Conservation (phyloP, 2,329 filamentous ascomycete genomes). For the Coleophoma eucalyptorum region DNA sequence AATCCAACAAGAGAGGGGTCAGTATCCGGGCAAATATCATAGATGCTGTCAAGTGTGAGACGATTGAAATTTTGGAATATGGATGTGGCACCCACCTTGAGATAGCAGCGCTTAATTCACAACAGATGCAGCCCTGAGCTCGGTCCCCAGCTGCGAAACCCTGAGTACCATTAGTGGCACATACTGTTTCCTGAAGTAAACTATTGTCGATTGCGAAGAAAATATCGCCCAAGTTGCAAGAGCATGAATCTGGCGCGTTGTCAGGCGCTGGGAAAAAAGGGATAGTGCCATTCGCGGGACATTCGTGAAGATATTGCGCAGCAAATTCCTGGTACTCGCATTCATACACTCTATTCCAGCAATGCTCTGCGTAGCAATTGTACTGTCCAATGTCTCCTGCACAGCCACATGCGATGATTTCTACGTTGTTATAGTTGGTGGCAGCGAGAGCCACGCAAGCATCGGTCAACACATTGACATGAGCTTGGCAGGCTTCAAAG, state of each 20-base stretch:
- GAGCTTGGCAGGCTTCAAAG: constrained; percentile 13
- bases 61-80: not conserved
- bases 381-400: constrained; percentile 20
- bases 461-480: constrained; percentile 2
- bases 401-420: constrained; percentile 16
- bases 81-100: not conserved
- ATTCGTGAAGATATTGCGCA: constrained; percentile 28
- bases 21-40: constrained; percentile 1
- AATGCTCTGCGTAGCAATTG: constrained; percentile 33
- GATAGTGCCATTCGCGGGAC: constrained; percentile 22
- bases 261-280: constrained; percentile 34
- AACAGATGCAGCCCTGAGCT: constrained; percentile 29
- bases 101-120: constrained; percentile 24
- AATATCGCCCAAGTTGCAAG: constrained; percentile 31
- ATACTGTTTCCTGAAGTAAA: constrained; percentile 9
- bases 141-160: constrained; percentile 8
- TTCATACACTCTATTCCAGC: constrained; percentile 34
- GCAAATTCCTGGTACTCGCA: constrained; percentile 35
- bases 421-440: constrained; percentile 4
- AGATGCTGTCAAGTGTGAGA: not conserved
- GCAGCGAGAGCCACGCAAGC: constrained; percentile 2
- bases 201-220: constrained; percentile 14
- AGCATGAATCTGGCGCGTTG: constrained; percentile 29
- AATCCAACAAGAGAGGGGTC: not conserved
- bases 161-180: not conserved